Conservation (phyloP, 805 yeast genomes). For the Candida boleticola region DNA sequence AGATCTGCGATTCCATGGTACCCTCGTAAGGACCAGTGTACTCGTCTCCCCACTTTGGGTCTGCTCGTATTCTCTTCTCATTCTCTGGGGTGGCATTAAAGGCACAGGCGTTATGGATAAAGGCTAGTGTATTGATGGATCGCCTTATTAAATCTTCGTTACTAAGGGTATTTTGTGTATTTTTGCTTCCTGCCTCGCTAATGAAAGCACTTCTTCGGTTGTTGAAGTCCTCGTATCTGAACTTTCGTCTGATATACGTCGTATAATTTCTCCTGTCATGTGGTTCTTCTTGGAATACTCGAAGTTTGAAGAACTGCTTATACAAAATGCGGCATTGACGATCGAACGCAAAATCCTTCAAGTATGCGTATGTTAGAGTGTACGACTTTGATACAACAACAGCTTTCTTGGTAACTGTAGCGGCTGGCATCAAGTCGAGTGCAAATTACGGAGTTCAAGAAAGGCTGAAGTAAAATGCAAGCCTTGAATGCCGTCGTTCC, state of each 20-base stretch:
- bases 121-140: slow-evolving; percentile 25
- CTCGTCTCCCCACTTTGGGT: neutral
- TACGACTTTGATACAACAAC: slow-evolving; percentile 3
- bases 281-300: slow-evolving; percentile 21
- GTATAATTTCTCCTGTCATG: slow-evolving; percentile 12
- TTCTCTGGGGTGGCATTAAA: slow-evolving; percentile 4
- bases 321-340: slow-evolving; percentile 19
- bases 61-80: slow-evolving; percentile 6
- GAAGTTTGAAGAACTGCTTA: slow-evolving; percentile 30
- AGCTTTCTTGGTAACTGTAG: slow-evolving; percentile 1
- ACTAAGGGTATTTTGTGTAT: slow-evolving; percentile 4
- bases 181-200: too few species aligned
- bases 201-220: slow-evolving; percentile 9
- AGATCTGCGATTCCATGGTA: slow-evolving; percentile 19
- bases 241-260: slow-evolving; percentile 23
- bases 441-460: too few species aligned
- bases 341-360: slow-evolving; percentile 5
- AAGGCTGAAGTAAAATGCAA: too few species aligned
- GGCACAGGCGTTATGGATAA: slow-evolving; percentile 33
- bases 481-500: too few species aligned
- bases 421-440: neutral
- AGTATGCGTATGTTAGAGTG: slow-evolving; percentile 5
- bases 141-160: slow-evolving; percentile 17
- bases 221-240: slow-evolving; percentile 18
- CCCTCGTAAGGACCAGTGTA: slow-evolving; percentile 15